Evolutionary conservation across 1,284 basidiomycete species (phyloP), one percentile per base, ranked within the genome.

Genomic region (Peniophora sp.): DNA sequence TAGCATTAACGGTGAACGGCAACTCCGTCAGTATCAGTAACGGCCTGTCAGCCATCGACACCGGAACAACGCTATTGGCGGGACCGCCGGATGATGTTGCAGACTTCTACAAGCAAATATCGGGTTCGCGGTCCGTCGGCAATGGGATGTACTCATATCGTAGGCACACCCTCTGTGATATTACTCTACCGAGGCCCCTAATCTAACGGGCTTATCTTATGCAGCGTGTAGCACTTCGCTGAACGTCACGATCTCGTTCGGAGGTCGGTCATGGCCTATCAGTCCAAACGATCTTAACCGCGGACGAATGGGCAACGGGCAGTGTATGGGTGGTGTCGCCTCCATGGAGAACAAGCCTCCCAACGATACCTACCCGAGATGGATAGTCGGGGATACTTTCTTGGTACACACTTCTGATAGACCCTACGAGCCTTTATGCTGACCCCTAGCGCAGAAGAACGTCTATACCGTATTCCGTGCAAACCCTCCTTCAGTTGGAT

Each of bases 331-430:
- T 32, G 12, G 27, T 32, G 12, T 32, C 12, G 27, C 27, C 5
- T 32, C 27, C 27, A 32, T 32, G 27, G 64, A 71, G 23, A 84
- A 82, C 34, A 75, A 74, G 47, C 65, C 63, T 20, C 56, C 62
- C 9, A 69, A 69, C 1, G 58, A 67, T 2, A 77, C 77, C 14
- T 74, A 74, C 55, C 82, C 82, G 0, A 63, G 58, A 48, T 89
- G 85, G 83, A 86, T 92, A 53, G 71, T 92, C 49, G 90, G 89
- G 17, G 89, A 85, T 61, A 82, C 83, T 6, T 92, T 93, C 73
- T 68, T 88, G 59, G 80, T 80, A 50, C 43, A 12, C 27, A 12
- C 27, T 6, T 32, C 27, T 32, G n/a, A n/a, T n/a, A 32, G 27
- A 32, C 9, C 27, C 12, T 32, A 5, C 6, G 6, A 12, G 12